phyloP scores from a whole-genome alignment of 805 yeast genomes.

The Cyberlindnera subsufficiens region DNA sequence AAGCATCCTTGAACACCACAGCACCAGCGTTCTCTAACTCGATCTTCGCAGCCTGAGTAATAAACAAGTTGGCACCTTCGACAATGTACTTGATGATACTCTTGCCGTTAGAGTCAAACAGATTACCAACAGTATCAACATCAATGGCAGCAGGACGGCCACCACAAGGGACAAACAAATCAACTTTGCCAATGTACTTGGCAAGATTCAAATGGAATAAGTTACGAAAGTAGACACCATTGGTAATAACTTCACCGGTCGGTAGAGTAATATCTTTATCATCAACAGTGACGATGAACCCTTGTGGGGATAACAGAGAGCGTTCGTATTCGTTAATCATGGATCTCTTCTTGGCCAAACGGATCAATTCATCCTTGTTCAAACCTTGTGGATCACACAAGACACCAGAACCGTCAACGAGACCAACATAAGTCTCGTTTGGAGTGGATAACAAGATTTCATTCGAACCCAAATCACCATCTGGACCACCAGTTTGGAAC shows the following conservation, averaged over 20 bases:
- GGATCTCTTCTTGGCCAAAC: slow-evolving; percentile 72
- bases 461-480: slow-evolving; percentile 95
- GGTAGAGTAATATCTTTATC: slow-evolving; percentile 78
- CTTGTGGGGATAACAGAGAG: slow-evolving; percentile 61
- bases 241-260: slow-evolving; percentile 60
- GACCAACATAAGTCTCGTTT: slow-evolving; percentile 76
- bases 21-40: slow-evolving; percentile 84
- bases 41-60: slow-evolving; percentile 90
- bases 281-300: slow-evolving; percentile 81
- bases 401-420: slow-evolving; percentile 96
- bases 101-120: slow-evolving; percentile 72
- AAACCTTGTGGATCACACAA: slow-evolving; percentile 88
- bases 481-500: slow-evolving; percentile 98
- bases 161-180: slow-evolving; percentile 96
- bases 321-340: slow-evolving; percentile 69
- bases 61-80: slow-evolving; percentile 95
- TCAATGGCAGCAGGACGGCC: slow-evolving; percentile 97
- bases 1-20: slow-evolving; percentile 87
- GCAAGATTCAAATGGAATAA: slow-evolving; percentile 74
- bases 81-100: slow-evolving; percentile 80
- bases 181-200: slow-evolving; percentile 59
- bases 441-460: slow-evolving; percentile 79
- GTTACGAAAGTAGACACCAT: slow-evolving; percentile 89
- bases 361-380: slow-evolving; percentile 68
- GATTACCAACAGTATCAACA: slow-evolving; percentile 66